Evolutionary conservation across 768 basidiomycete species (phyloP), one percentile per base, ranked within the genome.

Genomic region (Lactarius deliciosus): DNA sequence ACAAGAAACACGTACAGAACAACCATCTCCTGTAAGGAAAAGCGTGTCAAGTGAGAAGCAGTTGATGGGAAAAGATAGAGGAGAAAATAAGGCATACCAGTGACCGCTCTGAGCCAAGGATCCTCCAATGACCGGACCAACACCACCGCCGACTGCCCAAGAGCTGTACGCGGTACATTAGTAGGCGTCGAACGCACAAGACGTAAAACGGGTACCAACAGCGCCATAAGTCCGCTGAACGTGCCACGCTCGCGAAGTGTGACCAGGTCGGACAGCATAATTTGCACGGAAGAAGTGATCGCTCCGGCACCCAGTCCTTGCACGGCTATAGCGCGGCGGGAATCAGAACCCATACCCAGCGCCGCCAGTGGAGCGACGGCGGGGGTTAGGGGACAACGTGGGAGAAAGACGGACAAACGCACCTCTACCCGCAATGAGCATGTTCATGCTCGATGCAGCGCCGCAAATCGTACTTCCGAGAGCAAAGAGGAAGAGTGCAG

Each of bases 401-500:
- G 22, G 15, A 10, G 22, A 45, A 22, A 7, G 32, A 40, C 55
- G 25, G 8, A 36, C 5, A n/a, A 38, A 63, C 70, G 54, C 32
- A 68, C 70, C 56, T 45, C 79, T 69, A 1, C 77, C 77, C 2
- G 73, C 74, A 45, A 79, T 79, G 1, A 78, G 66, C 71, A 75
- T 74, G 10, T 64, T 70, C 73, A 79, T 75, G 57, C 38, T 74
- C 30, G 70, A 69, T 1, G 78, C 75, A 0, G 76, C 73, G 0
- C 79, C 80, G 15, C 72, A 76, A 1, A 81, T 55, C 2, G 76
- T 74, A 22, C 75, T 76, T 2, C 80, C 80, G 1, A 75, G 50
- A 2, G 72, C 69, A 59, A 76, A 76, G 11, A 73, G 64, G 2
- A 61, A 2, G 40, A 76, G 36, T 5, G 74, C 71, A 11, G 60